Conservation (phyloP, 306 rosid species). For the Abrus precatorius region DNA sequence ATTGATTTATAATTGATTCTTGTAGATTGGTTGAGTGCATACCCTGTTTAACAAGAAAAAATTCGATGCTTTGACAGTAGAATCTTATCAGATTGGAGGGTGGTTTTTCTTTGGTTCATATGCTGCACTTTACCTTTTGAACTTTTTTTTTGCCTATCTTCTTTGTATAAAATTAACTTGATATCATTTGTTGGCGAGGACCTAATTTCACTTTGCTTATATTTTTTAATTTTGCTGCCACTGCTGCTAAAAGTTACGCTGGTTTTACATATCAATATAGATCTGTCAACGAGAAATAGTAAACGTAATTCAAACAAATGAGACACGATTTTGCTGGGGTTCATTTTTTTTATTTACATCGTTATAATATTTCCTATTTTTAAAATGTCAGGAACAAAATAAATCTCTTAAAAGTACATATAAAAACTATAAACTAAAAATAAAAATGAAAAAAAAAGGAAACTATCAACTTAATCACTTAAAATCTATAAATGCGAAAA, state of each 20-base stretch:
- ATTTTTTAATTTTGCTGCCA: neutral
- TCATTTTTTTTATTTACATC: neutral
- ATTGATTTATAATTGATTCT: conserved; percentile 26
- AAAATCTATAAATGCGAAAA: conserved; percentile 31
- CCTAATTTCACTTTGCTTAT: conserved; percentile 12
- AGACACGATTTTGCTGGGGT: neutral
- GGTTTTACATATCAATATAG: neutral
- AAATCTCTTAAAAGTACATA: neutral
- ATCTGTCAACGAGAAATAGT: conserved; percentile 2
- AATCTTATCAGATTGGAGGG: conserved; percentile 34
- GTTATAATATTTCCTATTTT: neutral
- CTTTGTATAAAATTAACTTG: conserved; percentile 18
- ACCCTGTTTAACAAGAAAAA: conserved; percentile 15
- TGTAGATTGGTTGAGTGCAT: conserved; percentile 26
- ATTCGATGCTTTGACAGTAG: conserved; percentile 29
- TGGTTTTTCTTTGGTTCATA: conserved; percentile 37
- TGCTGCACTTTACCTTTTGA: neutral
- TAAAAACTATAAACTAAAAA: neutral
- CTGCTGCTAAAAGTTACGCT: neutral
- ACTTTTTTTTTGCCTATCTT: conserved; percentile 7
- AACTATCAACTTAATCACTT: neutral
- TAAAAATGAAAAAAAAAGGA: neutral
- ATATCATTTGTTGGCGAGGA: conserved; percentile 21
- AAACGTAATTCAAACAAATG: neutral
- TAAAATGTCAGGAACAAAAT: conserved; percentile 9